A percentile compares a stretch with the other conserved stretches of the same genome.
Evolutionary conservation across 2,329 filamentous ascomycete genomes (phyloP).

Genomic region (Fusarium nematophilum): DNA sequence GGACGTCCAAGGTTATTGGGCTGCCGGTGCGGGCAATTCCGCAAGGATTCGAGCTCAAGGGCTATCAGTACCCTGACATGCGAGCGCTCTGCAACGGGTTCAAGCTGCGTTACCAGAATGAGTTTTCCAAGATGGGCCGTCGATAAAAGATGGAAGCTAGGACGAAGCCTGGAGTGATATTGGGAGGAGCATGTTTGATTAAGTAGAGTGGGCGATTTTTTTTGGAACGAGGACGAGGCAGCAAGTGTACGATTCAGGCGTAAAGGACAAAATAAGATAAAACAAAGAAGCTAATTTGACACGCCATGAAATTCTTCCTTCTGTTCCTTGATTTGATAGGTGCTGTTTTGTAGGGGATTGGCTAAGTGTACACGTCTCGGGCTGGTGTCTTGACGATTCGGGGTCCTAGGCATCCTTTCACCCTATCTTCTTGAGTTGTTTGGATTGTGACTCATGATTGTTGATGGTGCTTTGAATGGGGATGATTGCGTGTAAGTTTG

Average conservation of each 20-base stretch:
- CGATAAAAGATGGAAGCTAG: constrained; percentile 41
- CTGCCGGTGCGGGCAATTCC: constrained; percentile 93
- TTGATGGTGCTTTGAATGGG: background rate
- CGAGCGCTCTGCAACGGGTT: constrained; percentile 95
- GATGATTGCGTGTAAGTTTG: constrained; percentile 4
- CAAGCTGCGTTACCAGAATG: constrained; percentile 80
- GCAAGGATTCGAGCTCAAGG: constrained; percentile 91
- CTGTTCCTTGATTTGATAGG: background rate
- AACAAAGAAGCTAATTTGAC: constrained; percentile 33
- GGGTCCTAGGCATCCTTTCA: background rate
- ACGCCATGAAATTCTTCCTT: too few species aligned
- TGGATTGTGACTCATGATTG: background rate
- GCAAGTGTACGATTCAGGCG: constrained; percentile 31
- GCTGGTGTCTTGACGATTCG: background rate
- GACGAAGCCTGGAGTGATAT: background rate
- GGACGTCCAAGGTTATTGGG: constrained; percentile 75
- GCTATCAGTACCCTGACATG: constrained; percentile 93
- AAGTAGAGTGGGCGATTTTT: constrained; percentile 21
- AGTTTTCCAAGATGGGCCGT: constrained; percentile 70
- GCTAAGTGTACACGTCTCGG: background rate
- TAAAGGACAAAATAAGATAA: constrained; percentile 20
- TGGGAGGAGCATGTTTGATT: constrained; percentile 26
- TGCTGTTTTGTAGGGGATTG: background rate
- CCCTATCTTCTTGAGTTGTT: too few species aligned
- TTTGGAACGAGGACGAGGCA: constrained; percentile 16